Evolutionary conservation across 2,329 filamentous ascomycete species (phyloP).

Genomic region (Zymoseptoria brevis): DNA sequence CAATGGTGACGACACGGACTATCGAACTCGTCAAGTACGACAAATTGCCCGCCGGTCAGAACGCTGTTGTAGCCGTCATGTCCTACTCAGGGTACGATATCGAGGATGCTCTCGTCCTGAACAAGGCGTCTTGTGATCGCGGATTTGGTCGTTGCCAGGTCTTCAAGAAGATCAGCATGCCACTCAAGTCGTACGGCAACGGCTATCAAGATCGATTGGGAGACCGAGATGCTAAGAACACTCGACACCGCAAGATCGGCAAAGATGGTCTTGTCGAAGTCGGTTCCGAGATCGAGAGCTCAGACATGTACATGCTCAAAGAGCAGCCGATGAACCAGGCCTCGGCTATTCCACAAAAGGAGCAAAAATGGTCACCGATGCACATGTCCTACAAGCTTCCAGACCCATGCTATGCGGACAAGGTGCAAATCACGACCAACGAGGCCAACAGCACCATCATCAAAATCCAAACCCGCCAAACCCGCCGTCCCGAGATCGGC

Average conservation of each 20-base stretch:
- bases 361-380: conserved; percentile 25
- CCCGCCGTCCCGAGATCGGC: conserved; percentile 83
- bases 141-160: conserved; percentile 96
- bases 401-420: conserved; percentile 77
- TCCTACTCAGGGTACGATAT: conserved; percentile 99
- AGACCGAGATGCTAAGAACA: conserved; percentile 45
- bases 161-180: conserved; percentile 86
- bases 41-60: conserved; percentile 92
- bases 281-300: conserved; percentile 66
- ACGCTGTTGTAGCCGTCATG: conserved; percentile 97
- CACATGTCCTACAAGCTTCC: conserved; percentile 55
- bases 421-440: conserved; percentile 86
- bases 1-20: conserved; percentile 94
- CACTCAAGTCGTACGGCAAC: conserved; percentile 83
- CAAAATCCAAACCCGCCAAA: conserved; percentile 95
- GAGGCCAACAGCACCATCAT: conserved; percentile 79
- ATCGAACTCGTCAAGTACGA: conserved; percentile 97
- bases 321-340: conserved; percentile 73
- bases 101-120: conserved; percentile 91
- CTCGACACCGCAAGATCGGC: conserved; percentile 62
- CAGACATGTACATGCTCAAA: conserved; percentile 87
- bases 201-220: conserved; percentile 57
- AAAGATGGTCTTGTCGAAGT: conserved; percentile 84
- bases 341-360: conserved; percentile 28
- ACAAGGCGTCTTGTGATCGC: conserved; percentile 90